Evolutionary conservation across 257 asterid genomes (phyloP).

Genomic region (Solanum lignicaule): DNA sequence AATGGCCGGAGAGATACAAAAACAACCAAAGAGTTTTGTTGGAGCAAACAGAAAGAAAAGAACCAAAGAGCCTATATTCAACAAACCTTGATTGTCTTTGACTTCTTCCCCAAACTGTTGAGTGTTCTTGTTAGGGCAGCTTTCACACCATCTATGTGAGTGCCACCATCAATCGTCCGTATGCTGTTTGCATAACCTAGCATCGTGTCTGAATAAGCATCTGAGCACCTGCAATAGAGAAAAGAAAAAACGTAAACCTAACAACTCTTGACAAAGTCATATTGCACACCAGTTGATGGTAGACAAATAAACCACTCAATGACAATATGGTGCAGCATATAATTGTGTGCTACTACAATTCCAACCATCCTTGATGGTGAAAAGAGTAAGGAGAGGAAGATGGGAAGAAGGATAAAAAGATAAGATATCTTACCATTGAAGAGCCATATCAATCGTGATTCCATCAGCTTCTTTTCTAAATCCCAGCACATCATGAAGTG

Average conservation of each 20-base stretch:
- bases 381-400: background rate
- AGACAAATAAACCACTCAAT: background rate
- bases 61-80: background rate
- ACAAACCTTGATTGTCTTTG: slow-evolving; percentile 73
- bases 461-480: slow-evolving; percentile 76
- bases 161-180: slow-evolving; percentile 94
- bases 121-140: slow-evolving; percentile 83
- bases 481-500: slow-evolving; percentile 81
- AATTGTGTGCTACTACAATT: background rate
- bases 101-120: slow-evolving; percentile 83
- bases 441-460: slow-evolving; percentile 60
- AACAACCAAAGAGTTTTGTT: background rate
- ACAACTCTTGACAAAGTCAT: background rate
- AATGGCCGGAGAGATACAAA: background rate
- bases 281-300: background rate
- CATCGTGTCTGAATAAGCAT: slow-evolving; percentile 84
- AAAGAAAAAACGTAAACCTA: slow-evolving; percentile 2
- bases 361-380: background rate
- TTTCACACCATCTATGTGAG: slow-evolving; percentile 93
- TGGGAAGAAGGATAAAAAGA: background rate
- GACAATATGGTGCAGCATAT: background rate
- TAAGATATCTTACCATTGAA: slow-evolving; percentile 64
- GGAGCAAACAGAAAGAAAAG: background rate
- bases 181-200: slow-evolving; percentile 98
- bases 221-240: slow-evolving; percentile 69